These are phyloP conservation scores for Trichopus zeylanicus DNA, from an alignment of 116 monocot species.

Conservation along the genomic window DNA sequence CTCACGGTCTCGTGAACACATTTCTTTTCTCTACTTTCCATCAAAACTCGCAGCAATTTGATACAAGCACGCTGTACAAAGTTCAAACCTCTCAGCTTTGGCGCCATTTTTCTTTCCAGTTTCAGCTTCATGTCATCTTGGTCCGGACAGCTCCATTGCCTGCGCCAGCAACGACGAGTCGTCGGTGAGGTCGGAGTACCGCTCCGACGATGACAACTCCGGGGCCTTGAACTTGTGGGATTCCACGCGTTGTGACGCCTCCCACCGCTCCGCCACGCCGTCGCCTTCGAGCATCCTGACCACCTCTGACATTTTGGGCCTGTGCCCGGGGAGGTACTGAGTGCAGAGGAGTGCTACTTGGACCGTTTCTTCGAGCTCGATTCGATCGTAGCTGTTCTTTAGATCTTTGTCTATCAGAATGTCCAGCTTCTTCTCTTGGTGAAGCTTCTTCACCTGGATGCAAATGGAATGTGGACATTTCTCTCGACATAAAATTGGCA, in stretches of 20 bases:
- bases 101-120: background rate
- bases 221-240: constrained; percentile 37
- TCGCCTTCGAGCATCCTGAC: constrained; percentile 76
- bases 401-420: constrained; percentile 60
- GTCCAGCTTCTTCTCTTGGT: constrained; percentile 63
- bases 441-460: constrained; percentile 61
- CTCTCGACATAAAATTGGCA: too few relatives aligned
- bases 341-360: constrained; percentile 62
- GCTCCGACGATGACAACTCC: constrained; percentile 30
- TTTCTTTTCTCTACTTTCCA: too few relatives aligned
- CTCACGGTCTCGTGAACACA: too few relatives aligned
- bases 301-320: constrained; percentile 72
- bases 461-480: too few relatives aligned
- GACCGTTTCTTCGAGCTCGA: constrained; percentile 64
- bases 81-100: background rate
- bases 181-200: constrained; percentile 50
- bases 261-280: constrained; percentile 68
- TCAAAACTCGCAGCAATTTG: background rate
- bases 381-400: constrained; percentile 32
- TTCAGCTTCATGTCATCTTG: constrained; percentile 27
- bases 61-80: background rate
- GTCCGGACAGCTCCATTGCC: constrained; percentile 75
- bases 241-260: constrained; percentile 49
- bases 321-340: constrained; percentile 54
- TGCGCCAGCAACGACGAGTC: constrained; percentile 55